phyloP scores from a whole-genome alignment of 1,284 basidiomycete species.

The Heliocybe sulcata region DNA sequence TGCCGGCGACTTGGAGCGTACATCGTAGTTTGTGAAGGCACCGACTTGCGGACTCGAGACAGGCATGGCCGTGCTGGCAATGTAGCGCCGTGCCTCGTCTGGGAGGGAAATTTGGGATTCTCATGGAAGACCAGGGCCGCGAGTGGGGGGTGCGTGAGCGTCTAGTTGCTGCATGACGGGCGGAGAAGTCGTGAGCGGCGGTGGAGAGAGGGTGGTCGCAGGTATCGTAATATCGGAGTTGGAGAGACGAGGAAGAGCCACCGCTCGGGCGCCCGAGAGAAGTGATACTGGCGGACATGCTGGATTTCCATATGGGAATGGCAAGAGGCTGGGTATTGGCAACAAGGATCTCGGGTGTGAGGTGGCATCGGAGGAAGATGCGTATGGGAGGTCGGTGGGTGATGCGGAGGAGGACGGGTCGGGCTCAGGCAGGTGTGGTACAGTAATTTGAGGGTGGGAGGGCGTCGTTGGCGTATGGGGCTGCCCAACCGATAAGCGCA shows the following conservation, averaged over 20 bases:
- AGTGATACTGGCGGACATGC: neutral
- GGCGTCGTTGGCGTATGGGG: neutral
- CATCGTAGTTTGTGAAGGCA: constrained; percentile 7
- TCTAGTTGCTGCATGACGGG: neutral
- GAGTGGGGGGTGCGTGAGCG: neutral
- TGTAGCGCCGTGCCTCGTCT: constrained; percentile 67
- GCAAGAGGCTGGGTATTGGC: constrained; percentile 3
- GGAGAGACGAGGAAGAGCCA: neutral
- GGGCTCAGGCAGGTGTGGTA: neutral
- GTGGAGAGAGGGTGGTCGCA: neutral
- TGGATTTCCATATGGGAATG: constrained; percentile 1
- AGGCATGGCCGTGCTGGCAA: constrained; percentile 63
- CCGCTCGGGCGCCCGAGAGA: neutral
- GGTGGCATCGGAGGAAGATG: constrained; percentile 21
- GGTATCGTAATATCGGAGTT: neutral
- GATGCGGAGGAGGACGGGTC: neutral
- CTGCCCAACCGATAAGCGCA: neutral
- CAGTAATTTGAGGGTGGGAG: neutral
- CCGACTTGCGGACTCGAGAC: constrained; percentile 39
- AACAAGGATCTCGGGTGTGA: neutral
- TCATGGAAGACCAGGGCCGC: constrained; percentile 25
- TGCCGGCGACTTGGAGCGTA: constrained; percentile 1
- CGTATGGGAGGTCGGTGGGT: constrained; percentile 3
- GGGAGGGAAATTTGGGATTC: constrained; percentile 59
- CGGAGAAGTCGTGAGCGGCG: neutral